Evolutionary conservation across 768 basidiomycete species (phyloP), one percentile per base, ranked within the genome.

Genomic region (Suillus variegatus): DNA sequence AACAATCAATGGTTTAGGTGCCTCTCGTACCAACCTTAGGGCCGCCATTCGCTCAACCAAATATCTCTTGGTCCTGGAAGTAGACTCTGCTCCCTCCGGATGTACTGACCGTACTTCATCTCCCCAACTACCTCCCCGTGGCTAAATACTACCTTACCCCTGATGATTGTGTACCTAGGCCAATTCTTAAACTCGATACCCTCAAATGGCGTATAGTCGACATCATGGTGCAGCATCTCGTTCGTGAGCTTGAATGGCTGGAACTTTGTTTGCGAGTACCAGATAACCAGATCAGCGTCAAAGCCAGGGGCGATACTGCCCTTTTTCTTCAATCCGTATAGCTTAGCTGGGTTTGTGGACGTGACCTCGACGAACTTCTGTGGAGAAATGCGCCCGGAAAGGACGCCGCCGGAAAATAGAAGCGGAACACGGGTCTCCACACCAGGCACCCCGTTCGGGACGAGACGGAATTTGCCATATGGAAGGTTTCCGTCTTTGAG

Each of bases 181-280:
- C 78, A 79, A 64, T 79, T 75, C 16, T 69, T 51, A 35, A 79
- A 68, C 22, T 65, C 64, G 57, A 77, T 71, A 4, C 75, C 78
- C 64, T 79, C 78, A 65, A 72, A 79, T 2, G 78, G 78, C 5
- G 78, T 78, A 67, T 79, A 77, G 58, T 77, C 77, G 55, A 72
- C 67, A 49, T 67, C 64, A 58, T 71, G 68, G 40, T 78, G 68
- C 13, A 78, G 65, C 67, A 73, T 74, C n/a, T 71, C 65, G 52
- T 75, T 72, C 2, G 58, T 68, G 43, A 76, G 64, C 0, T 43
- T 68, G 18, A 71, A 64, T 1, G 68, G 36, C 47, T 66, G 58
- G n/a, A 71, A 62, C 3, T 8, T 64, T 12, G 49, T 6, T 10
- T 66, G 66, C 13, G 65, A 64, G 25, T 69, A 65, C 75, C 74